Conservation (phyloP, 306 rosid genomes). For the Canavalia gladiata region DNA sequence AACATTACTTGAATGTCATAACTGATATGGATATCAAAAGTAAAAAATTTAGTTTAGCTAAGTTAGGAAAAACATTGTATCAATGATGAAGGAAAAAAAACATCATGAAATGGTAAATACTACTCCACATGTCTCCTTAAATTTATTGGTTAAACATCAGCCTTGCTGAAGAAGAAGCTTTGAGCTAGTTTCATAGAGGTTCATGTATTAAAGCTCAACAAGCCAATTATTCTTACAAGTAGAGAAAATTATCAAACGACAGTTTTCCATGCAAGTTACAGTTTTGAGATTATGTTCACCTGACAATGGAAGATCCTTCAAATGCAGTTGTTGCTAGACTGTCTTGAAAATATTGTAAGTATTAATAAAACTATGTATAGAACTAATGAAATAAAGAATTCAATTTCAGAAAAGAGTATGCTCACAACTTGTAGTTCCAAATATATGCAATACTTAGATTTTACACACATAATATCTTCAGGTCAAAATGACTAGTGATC, state of each 20-base stretch:
- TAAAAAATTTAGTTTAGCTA: not conserved
- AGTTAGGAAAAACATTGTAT: not conserved
- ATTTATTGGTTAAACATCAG: not conserved
- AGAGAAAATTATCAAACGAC: not conserved
- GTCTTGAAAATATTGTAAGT: not conserved
- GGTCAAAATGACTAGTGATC: not conserved
- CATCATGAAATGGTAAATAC: not conserved
- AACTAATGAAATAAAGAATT: not conserved
- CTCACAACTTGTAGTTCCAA: not conserved
- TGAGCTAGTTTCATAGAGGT: not conserved
- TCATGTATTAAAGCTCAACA: not conserved
- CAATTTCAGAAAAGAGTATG: not conserved
- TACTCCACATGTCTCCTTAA: not conserved
- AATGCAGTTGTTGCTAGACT: not conserved
- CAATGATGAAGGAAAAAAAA: not conserved
- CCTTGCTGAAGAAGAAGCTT: not conserved
- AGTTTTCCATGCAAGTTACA: not conserved
- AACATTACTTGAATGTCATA: not conserved
- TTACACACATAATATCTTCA: not conserved
- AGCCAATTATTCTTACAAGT: not conserved
- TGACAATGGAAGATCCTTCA: not conserved
- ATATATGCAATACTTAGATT: not conserved
- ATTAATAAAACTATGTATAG: not conserved
- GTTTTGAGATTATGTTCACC: not conserved
- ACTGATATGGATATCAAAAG: not conserved